These are phyloP conservation scores for Tardiomyces digboiensis DNA, from an alignment of 1,139 yeast genomes.

Conservation along the genomic window DNA sequence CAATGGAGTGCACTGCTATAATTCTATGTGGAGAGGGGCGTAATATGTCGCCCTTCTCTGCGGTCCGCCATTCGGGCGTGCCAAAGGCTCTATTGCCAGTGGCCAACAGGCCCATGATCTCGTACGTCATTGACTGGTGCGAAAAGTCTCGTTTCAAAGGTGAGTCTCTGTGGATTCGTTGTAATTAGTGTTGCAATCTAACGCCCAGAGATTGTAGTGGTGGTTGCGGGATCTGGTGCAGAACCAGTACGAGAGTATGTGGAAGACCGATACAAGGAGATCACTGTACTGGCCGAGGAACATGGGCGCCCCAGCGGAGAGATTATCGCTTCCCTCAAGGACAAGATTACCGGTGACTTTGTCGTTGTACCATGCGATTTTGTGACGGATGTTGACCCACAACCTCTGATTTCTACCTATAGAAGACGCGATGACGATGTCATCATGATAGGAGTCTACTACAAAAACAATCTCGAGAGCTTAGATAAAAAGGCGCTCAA, in stretches of 20 bases:
- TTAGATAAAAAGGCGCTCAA: slow-evolving; percentile 71
- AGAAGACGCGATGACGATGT: slow-evolving; percentile 65
- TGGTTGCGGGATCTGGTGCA: not conserved
- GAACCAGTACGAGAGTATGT: not conserved
- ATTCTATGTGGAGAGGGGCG: slow-evolving; percentile 83
- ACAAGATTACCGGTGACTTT: slow-evolving; percentile 41
- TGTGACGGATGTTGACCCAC: slow-evolving; percentile 86
- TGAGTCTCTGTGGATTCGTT: not conserved
- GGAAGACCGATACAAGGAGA: not conserved
- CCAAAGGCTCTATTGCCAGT: slow-evolving; percentile 85
- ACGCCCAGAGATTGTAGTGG: not conserved
- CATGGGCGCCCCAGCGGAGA: slow-evolving; percentile 41
- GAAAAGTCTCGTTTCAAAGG: slow-evolving; percentile 45
- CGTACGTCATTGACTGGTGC: slow-evolving; percentile 90
- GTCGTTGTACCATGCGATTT: slow-evolving; percentile 90
- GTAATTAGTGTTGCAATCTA: too few species aligned
- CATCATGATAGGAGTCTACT: slow-evolving; percentile 49
- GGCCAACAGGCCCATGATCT: slow-evolving; percentile 86
- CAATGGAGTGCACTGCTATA: slow-evolving; percentile 88
- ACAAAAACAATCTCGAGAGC: slow-evolving; percentile 58
- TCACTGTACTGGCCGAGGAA: not conserved
- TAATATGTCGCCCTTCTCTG: slow-evolving; percentile 53
- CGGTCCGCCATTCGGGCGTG: slow-evolving; percentile 43
- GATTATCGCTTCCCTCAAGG: slow-evolving; percentile 42
- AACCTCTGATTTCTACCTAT: slow-evolving; percentile 74